A percentile compares a stretch with the other conserved stretches of the same genome.
Conservation (phyloP, 2,329 filamentous ascomycete genomes). For the Stromatinia cepivora region DNA sequence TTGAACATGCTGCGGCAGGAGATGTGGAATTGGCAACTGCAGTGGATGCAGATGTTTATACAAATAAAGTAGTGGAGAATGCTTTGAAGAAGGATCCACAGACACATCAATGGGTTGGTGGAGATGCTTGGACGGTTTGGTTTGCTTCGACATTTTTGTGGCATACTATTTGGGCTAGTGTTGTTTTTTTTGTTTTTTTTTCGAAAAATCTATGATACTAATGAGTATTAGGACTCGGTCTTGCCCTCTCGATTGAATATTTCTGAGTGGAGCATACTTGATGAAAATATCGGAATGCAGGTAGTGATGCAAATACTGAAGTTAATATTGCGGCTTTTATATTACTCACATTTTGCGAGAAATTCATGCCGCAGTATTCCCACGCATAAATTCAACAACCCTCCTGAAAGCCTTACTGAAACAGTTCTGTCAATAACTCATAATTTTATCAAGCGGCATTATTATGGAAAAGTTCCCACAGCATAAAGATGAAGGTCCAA, state of each 20-base stretch:
- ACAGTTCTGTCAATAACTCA: neutral
- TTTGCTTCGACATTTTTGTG: conserved; percentile 27
- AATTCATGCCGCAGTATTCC: neutral
- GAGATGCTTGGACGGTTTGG: conserved; percentile 27
- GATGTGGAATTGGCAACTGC: conserved; percentile 5
- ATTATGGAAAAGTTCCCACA: neutral
- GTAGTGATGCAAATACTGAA: neutral
- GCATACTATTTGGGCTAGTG: conserved; percentile 29
- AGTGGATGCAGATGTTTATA: conserved; percentile 29
- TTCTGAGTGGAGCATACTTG: neutral
- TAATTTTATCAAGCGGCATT: no score
- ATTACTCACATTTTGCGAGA: neutral
- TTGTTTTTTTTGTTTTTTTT: no score
- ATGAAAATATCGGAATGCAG: neutral
- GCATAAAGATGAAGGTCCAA: neutral
- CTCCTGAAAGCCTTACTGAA: neutral
- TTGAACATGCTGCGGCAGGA: conserved; percentile 27
- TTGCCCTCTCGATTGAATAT: conserved; percentile 11
- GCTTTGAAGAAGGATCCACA: conserved; percentile 31
- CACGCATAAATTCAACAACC: neutral
- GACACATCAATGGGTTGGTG: conserved; percentile 31
- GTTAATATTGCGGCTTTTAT: neutral
- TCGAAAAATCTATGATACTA: neutral
- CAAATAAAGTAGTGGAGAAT: conserved; percentile 32
- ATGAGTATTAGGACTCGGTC: conserved; percentile 21